Evolutionary conservation across 192 early-diverging fungal species (phyloP), one percentile per base, ranked within the genome.

Genomic region (Phycomyces nitens): DNA sequence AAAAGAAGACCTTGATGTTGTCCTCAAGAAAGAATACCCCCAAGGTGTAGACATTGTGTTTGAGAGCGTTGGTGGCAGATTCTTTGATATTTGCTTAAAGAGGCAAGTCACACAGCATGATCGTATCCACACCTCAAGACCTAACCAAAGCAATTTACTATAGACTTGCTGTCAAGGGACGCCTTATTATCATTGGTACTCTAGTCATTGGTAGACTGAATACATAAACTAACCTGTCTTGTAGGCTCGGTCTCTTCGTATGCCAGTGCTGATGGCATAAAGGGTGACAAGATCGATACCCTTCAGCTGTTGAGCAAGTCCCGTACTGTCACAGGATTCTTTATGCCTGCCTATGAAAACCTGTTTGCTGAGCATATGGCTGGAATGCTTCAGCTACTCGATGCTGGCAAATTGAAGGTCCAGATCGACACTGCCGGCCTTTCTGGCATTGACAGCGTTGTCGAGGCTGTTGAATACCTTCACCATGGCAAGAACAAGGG

Each of bases 41-140:
- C 64, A 66, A 23, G 84, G 84, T 14, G 66, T 84, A 22, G 80
- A 86, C 60, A 77, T 86, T 52, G 77, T 86, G 1, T 86, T 77
- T 75, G 84, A 86, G 63, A 68, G 62, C 18, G 78, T 86, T 16
- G 84, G 84, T 39, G 84, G 84, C 8, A 58, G 82, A 40, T 81
- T 77, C 66, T 73, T 86, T 38, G 63, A 77, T 34, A 67, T 65
- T 21, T 76, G 78, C 34, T 58, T 80, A 23, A 65, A 60, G 27
- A 62, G 58, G 61, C 62, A 58, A 70, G 59, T 47, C 21, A 64
- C 21, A 66, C 16, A 21, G 26, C 68, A 61, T 7, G 56, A 73
- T 0, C 38, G 77, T 49, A 68, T 74, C n/a, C n/a, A n/a, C n/a
- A 56, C 56, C 80, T 40, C 74, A 75, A 49, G 3, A 64, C 43